Conservation (phyloP, 2,329 filamentous ascomycete genomes). For the Colletotrichum chlorophyti region DNA sequence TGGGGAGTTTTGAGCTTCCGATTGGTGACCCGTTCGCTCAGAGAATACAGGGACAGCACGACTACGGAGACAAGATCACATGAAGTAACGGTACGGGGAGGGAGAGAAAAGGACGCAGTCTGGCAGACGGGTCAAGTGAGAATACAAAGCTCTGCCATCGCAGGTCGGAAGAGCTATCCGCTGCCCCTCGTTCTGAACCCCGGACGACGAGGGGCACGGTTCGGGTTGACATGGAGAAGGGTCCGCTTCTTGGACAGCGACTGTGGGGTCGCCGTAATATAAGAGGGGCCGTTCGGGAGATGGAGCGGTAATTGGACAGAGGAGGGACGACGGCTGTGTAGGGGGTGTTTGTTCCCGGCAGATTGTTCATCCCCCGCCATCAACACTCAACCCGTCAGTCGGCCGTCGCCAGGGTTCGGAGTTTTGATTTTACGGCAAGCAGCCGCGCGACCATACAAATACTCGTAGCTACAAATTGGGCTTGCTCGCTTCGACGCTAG, state of each 20-base stretch:
- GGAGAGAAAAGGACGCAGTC: background rate
- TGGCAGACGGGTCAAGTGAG: no score
- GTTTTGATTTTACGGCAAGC: conserved; percentile 15
- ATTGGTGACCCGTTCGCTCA: no score
- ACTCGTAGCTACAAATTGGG: background rate
- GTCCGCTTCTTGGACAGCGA: background rate
- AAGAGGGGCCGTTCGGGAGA: conserved; percentile 23
- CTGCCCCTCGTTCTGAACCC: conserved; percentile 27
- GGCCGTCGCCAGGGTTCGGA: background rate
- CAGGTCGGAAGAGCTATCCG: background rate
- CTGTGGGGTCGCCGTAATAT: conserved; percentile 11
- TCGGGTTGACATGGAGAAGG: conserved; percentile 18
- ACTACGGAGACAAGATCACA: no score
- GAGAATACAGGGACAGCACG: no score
- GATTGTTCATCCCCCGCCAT: conserved; percentile 21
- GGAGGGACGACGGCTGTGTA: background rate
- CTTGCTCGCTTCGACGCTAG: background rate
- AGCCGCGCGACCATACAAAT: background rate
- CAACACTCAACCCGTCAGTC: no score
- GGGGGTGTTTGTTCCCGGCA: conserved; percentile 11
- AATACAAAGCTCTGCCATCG: conserved; percentile 10
- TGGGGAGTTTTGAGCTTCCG: no score
- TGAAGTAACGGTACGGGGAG: no score
- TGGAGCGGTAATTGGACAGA: conserved; percentile 25
- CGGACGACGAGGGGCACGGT: conserved; percentile 27